Conservation (phyloP, 352 stramenopile species). For the Globisporangium cylindrosporum region DNA sequence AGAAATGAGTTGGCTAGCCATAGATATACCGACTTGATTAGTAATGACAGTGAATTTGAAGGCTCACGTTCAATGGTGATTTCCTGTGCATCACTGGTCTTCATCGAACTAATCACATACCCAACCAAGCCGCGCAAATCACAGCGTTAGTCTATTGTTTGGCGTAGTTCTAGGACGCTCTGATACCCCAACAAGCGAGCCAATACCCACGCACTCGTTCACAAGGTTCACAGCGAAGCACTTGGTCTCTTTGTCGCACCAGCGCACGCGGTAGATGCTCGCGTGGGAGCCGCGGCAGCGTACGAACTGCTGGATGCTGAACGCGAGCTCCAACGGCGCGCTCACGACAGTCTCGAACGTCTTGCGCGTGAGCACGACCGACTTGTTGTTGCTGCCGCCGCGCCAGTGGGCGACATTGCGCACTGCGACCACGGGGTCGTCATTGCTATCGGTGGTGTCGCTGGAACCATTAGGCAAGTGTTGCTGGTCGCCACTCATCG, state of each 20-base stretch:
- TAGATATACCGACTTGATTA: not conserved
- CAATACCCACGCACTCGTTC: constrained; percentile 49
- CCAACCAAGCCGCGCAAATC: not conserved
- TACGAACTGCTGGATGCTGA: constrained; percentile 70
- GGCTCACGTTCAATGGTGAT: constrained; percentile 1
- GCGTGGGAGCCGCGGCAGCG: constrained; percentile 61
- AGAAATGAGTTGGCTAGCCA: not conserved
- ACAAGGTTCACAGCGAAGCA: constrained; percentile 73
- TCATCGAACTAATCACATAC: not conserved
- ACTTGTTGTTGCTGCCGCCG: constrained; percentile 43
- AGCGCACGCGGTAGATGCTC: constrained; percentile 72
- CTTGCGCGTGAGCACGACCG: constrained; percentile 51
- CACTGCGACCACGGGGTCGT: constrained; percentile 53
- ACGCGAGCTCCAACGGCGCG: constrained; percentile 50
- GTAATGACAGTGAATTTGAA: not conserved
- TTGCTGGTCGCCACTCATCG: not conserved
- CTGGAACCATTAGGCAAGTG: not conserved
- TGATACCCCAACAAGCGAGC: not conserved
- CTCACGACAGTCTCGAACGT: constrained; percentile 61
- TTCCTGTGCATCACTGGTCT: constrained; percentile 9
- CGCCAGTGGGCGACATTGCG: constrained; percentile 58
- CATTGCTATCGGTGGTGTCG: constrained; percentile 19
- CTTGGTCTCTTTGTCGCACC: constrained; percentile 45
- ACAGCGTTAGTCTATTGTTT: not conserved
- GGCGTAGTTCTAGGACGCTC: not conserved